Evolutionary conservation across 805 yeast genomes (phyloP), one percentile per base, ranked within the genome.

Genomic region (Teunomyces pallodes): DNA sequence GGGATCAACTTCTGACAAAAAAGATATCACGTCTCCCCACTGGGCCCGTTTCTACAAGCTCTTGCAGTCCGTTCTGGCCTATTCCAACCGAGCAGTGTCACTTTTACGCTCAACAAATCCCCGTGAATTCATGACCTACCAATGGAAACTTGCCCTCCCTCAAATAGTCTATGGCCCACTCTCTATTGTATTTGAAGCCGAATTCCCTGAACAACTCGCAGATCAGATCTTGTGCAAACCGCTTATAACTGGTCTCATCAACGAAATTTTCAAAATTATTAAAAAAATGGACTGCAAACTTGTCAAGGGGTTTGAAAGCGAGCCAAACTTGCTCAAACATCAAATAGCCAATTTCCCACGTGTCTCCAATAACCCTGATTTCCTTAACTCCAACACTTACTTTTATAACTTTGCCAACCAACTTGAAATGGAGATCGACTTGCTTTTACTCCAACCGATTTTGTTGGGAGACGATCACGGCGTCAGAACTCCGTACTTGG

Each of bases 401-500:
- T 84, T 86, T 53, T 89, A 83, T 64, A 84, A 85, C 59, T 88
- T 81, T 58, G 78, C 69, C 61, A 77, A 62, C 61, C 80, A 55
- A 42, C 51, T 52, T 29, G 81, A 80, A 39, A 64, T 88, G 50
- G 82, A 85, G 51, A 73, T 87, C 36, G 97, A 91, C 68, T 74
- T 90, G 60, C 71, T 90, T 38, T 70, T 91, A 46, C 76, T 91
- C 52, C 96, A 90, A 61, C 96, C 96, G 4, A 91, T 91, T 45
- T 71, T 91, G 47, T 73, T 90, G 48, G 96, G 94, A n/a, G 96
- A 90, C 68, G 96, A 90, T 62, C 80, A 81, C 61, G 84, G 86
- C 43, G 83, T 90, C 46, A 85, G 86, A 62, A 89, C 97, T 0
- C 97, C 97, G 2, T 91, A 91, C 63, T 74, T 91, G 63, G 97